These are phyloP conservation scores for Aspergillus calidoustus DNA, from an alignment of 2,329 filamentous ascomycete genomes.

Conservation along the genomic window DNA sequence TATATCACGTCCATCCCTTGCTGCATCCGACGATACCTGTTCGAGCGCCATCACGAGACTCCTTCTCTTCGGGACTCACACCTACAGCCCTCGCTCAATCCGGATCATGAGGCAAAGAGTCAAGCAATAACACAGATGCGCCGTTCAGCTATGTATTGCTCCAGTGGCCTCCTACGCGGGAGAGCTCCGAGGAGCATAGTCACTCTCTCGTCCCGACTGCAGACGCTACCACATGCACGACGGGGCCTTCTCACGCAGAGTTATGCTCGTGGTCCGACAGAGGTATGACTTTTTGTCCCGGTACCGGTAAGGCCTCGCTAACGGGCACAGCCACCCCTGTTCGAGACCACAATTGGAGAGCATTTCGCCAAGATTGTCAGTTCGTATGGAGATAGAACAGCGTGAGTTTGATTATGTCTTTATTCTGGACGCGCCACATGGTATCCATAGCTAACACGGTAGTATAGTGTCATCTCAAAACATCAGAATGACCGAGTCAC, in stretches of 20 bases:
- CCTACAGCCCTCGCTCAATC: background rate
- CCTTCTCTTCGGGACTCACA: too few species aligned
- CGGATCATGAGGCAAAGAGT: background rate
- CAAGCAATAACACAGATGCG: background rate
- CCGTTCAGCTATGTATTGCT: background rate
- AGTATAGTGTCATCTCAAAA: slow-evolving; percentile 58
- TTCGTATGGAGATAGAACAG: slow-evolving; percentile 52
- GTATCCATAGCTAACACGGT: slow-evolving; percentile 2
- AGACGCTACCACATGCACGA: background rate
- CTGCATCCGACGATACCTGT: background rate
- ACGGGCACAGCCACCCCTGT: slow-evolving; percentile 45
- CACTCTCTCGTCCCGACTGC: background rate
- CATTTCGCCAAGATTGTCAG: slow-evolving; percentile 52
- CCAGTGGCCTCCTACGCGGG: background rate
- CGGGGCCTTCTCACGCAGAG: slow-evolving; percentile 34
- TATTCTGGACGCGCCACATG: background rate
- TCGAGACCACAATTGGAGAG: slow-evolving; percentile 53
- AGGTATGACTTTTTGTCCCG: slow-evolving; percentile 24
- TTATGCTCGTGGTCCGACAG: slow-evolving; percentile 36
- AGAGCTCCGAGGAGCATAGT: slow-evolving; percentile 3
- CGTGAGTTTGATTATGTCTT: slow-evolving; percentile 47
- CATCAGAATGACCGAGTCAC: slow-evolving; percentile 70
- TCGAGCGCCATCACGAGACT: background rate
- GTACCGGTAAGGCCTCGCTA: background rate
- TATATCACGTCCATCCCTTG: slow-evolving; percentile 6